These are phyloP conservation scores for Gremmenia infestans DNA, from an alignment of 2,329 filamentous ascomycete genomes.

Conservation along the genomic window DNA sequence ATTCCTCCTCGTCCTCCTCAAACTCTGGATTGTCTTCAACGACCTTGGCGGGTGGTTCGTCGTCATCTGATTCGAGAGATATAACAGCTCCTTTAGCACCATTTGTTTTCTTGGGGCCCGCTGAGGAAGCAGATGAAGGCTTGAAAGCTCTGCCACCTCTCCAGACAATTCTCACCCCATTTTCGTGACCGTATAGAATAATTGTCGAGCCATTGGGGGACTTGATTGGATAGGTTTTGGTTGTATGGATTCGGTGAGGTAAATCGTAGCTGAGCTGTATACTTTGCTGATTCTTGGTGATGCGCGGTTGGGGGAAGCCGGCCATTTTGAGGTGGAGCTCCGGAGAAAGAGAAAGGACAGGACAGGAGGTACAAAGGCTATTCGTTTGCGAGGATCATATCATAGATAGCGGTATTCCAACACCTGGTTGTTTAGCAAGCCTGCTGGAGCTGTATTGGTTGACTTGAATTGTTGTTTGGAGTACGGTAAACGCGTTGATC, in stretches of 20 bases:
- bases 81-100: constrained; percentile 53
- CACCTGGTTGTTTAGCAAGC: too few relatives aligned
- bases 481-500: neutral
- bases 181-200: constrained; percentile 59
- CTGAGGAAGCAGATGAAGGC: constrained; percentile 33
- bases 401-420: too few relatives aligned
- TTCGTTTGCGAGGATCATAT: too few relatives aligned
- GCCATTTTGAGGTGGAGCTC: constrained; percentile 16
- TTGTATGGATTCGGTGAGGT: constrained; percentile 51
- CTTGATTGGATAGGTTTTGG: constrained; percentile 56
- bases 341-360: neutral
- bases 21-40: constrained; percentile 55
- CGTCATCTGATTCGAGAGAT: constrained; percentile 60
- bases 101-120: constrained; percentile 43
- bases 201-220: constrained; percentile 61
- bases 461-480: neutral
- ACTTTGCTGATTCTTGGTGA: constrained; percentile 24
- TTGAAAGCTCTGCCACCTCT: constrained; percentile 58
- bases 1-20: constrained; percentile 44
- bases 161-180: constrained; percentile 57
- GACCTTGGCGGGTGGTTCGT: constrained; percentile 35
- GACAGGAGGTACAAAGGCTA: neutral
- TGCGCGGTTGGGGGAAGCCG: constrained; percentile 19
- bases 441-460: too few relatives aligned
- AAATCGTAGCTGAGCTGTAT: constrained; percentile 50